Evolutionary conservation across 2,329 filamentous ascomycete genomes (phyloP), one percentile per base, ranked within the genome.

Genomic region (Trichoderma brevicompactum): DNA sequence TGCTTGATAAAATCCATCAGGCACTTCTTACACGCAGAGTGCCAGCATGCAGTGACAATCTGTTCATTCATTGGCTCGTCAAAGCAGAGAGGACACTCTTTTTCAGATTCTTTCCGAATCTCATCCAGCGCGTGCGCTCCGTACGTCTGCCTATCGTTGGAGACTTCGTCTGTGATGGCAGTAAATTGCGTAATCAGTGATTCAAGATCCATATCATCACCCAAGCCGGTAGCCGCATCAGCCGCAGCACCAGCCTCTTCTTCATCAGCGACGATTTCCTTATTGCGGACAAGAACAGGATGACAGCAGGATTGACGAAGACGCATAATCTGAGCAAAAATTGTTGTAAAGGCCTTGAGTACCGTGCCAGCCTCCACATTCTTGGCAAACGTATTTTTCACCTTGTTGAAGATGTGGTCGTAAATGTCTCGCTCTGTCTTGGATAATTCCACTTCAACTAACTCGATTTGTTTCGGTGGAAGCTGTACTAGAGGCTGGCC

Each of bases 1-100:
- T 97, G 93, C 68, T 91, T 88, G 73, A 99, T 96, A 71, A 92
- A 97, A 70, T 92, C 89, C 2, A 96, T 80, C n/a, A 98, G 80
- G 72, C 95, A 99, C 68, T 92, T 90, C 78, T 95, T 97, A 80
- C 95, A 99, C 0, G 95, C 94, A 40, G 92, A 96, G 77, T 99
- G 95, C 93, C 95, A 99, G 78, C 95, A 99, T 0, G 92, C 92
- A 0, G 95, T 98, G 1, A 99, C 95, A 0, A 91, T 90, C 74
- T 96, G 94, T 62, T 97, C 91, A 46, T 92, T 86, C 93, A 98
- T 98, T 3, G 94, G 93, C 75, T 98, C 95, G 76, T 98, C 94
- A 4, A 92, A 88, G 78, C 95, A 99, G 60, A 99, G 91, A 0
- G 95, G 94, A 72, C 95, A 99, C 79, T 99, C 95, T 67, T 90